phyloP scores from a whole-genome alignment of 2,329 filamentous ascomycete genomes.

The Calonectria henricotiae region DNA sequence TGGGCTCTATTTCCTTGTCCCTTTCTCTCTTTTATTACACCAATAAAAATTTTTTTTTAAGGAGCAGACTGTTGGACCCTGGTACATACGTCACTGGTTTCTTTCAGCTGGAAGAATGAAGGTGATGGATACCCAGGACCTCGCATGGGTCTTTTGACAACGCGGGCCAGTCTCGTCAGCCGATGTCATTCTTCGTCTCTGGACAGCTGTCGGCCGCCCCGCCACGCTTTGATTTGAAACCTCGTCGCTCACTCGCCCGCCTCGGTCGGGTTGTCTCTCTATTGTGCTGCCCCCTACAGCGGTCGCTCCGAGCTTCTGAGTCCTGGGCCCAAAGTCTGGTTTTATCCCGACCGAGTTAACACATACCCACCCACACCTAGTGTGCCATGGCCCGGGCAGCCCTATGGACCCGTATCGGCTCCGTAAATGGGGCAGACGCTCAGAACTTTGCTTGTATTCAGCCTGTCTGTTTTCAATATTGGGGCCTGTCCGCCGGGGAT shows the following conservation, averaged over 20 bases:
- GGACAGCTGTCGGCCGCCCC: conserved; percentile 22
- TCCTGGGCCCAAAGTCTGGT: conserved; percentile 13
- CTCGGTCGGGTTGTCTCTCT: conserved; percentile 6
- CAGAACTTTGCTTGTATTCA: conserved; percentile 45
- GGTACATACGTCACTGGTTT: conserved; percentile 33
- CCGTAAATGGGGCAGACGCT: conserved; percentile 39
- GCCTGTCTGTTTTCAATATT: conserved; percentile 38
- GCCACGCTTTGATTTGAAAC: conserved; percentile 7
- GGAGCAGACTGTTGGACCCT: background rate
- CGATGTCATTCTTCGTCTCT: conserved; percentile 30
- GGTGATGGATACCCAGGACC: conserved; percentile 6
- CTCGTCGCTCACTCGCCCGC: conserved; percentile 7
- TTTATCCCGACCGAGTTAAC: conserved; percentile 29
- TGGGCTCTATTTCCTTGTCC: too few species aligned
- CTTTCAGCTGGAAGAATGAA: background rate
- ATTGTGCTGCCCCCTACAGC: conserved; percentile 8
- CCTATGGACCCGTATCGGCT: conserved; percentile 36
- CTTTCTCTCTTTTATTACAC: too few species aligned
- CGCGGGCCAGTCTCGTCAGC: conserved; percentile 24
- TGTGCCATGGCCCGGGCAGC: conserved; percentile 40
- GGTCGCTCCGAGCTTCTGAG: conserved; percentile 17
- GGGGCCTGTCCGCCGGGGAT: conserved; percentile 9
- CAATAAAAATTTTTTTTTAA: background rate
- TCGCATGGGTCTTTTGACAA: conserved; percentile 21
- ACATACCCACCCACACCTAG: conserved; percentile 23